Conservation (phyloP, 768 basidiomycete species). For the Suillus spraguei region DNA sequence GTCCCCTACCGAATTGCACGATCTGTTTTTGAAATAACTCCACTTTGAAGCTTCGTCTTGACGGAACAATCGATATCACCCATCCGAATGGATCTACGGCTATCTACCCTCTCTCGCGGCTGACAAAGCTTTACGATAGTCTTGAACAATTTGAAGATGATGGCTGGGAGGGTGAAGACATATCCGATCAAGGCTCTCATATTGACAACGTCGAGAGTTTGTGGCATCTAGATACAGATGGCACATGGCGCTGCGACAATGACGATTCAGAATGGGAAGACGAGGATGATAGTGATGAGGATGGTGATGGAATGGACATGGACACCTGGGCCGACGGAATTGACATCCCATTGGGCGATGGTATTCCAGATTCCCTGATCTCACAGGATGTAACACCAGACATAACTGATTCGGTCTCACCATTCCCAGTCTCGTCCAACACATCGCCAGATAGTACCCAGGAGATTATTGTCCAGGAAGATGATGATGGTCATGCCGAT, state of each 20-base stretch:
- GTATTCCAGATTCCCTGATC: slow-evolving; percentile 17
- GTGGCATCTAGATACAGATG: slow-evolving; percentile 46
- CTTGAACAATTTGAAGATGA: slow-evolving; percentile 79
- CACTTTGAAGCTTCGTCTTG: slow-evolving; percentile 59
- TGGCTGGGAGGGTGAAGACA: slow-evolving; percentile 53
- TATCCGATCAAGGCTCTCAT: slow-evolving; percentile 35
- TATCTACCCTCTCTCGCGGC: slow-evolving; percentile 61
- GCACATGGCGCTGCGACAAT: slow-evolving; percentile 32
- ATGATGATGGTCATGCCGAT: slow-evolving; percentile 37
- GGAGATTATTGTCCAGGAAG: slow-evolving; percentile 29
- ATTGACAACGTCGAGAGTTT: slow-evolving; percentile 45
- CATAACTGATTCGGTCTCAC: slow-evolving; percentile 24
- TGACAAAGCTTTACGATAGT: slow-evolving; percentile 81
- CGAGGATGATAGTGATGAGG: slow-evolving; percentile 28
- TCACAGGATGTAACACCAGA: slow-evolving; percentile 23
- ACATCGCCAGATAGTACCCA: slow-evolving; percentile 36
- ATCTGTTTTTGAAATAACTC: slow-evolving; percentile 13
- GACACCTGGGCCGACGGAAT: slow-evolving; percentile 31
- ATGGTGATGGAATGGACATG: slow-evolving; percentile 40
- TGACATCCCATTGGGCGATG: slow-evolving; percentile 22
- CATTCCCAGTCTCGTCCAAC: slow-evolving; percentile 28
- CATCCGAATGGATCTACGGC: slow-evolving; percentile 58
- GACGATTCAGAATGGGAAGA: slow-evolving; percentile 36
- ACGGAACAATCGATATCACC: slow-evolving; percentile 74
- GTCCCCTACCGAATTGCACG: slow-evolving; percentile 25